These are phyloP conservation scores for Raffaelea arxii DNA, from an alignment of 2,329 filamentous ascomycete species.

Conservation along the genomic window DNA sequence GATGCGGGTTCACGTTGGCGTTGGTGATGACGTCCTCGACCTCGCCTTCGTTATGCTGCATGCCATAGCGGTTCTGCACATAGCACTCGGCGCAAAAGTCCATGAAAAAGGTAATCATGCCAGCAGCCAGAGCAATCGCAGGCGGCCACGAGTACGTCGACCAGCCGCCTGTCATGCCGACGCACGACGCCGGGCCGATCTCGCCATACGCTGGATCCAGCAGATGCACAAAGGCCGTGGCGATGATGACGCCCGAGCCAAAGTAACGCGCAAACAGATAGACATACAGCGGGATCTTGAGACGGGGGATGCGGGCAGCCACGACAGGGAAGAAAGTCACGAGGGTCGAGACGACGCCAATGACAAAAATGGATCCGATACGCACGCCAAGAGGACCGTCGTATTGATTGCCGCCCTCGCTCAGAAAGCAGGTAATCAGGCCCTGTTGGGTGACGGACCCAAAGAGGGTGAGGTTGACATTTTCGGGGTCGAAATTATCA, in stretches of 20 bases:
- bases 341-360: constrained; percentile 50
- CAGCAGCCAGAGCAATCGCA: constrained; percentile 75
- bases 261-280: constrained; percentile 86
- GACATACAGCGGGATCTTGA: constrained; percentile 51
- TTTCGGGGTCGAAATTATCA: too few relatives aligned
- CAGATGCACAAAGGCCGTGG: constrained; percentile 86
- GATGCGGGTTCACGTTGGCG: constrained; percentile 56
- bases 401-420: too few relatives aligned
- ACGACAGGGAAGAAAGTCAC: constrained; percentile 60
- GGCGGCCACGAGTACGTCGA: constrained; percentile 69
- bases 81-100: constrained; percentile 76
- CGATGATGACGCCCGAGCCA: constrained; percentile 86
- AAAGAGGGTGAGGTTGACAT: too few relatives aligned
- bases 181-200: constrained; percentile 36
- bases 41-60: constrained; percentile 8
- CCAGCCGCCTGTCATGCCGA: constrained; percentile 45
- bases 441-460: too few relatives aligned
- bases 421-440: too few relatives aligned
- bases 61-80: constrained; percentile 41
- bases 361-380: constrained; percentile 66
- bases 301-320: constrained; percentile 45
- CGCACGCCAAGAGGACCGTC: constrained; percentile 60
- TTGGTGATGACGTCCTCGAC: constrained; percentile 24
- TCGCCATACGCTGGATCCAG: constrained; percentile 71
- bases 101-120: constrained; percentile 80